Percentiles rank a stretch among this genome's conserved stretches.
These are phyloP conservation scores for Yarrowia bubula DNA, from an alignment of 805 yeast species.

Conservation along the genomic window DNA sequence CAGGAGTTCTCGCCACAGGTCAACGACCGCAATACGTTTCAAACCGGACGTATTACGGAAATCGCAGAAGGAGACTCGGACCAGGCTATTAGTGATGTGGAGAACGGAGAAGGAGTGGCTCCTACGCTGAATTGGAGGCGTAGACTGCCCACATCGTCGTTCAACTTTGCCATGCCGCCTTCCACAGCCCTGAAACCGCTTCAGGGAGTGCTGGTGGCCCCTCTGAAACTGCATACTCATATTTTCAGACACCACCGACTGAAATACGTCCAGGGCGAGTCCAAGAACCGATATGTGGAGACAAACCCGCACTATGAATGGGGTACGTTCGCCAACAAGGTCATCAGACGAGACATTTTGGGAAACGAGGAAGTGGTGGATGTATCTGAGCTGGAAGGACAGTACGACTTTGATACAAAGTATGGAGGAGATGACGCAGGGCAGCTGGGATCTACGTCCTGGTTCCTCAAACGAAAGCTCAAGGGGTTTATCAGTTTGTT, in stretches of 20 bases:
- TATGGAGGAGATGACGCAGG: slow-evolving; percentile 16
- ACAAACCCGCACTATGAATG: slow-evolving; percentile 17
- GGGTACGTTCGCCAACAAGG: slow-evolving; percentile 24
- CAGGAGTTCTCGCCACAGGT: background rate
- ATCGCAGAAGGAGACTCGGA: slow-evolving; percentile 9
- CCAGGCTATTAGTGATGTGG: background rate
- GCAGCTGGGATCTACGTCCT: slow-evolving; percentile 12
- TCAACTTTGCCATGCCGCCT: slow-evolving; percentile 12
- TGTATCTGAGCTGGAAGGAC: slow-evolving; percentile 15
- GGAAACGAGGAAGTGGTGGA: slow-evolving; percentile 23
- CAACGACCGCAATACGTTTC: background rate
- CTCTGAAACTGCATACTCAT: slow-evolving; percentile 23
- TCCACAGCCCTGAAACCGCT: background rate
- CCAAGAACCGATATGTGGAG: slow-evolving; percentile 14
- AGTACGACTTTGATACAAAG: slow-evolving; percentile 17
- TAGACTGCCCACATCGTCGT: slow-evolving; percentile 19
- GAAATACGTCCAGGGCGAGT: slow-evolving; percentile 22
- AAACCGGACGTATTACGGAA: background rate
- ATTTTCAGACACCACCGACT: slow-evolving; percentile 23
- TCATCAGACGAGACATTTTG: background rate
- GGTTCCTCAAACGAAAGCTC: slow-evolving; percentile 10
- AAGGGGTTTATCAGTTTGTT: slow-evolving; percentile 10
- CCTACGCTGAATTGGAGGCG: background rate
- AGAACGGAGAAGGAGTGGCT: background rate
- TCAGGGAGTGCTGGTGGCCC: slow-evolving; percentile 20